Evolutionary conservation across 2,329 filamentous ascomycete genomes (phyloP), one percentile per base, ranked within the genome.

Genomic region (Penicillium sp.): DNA sequence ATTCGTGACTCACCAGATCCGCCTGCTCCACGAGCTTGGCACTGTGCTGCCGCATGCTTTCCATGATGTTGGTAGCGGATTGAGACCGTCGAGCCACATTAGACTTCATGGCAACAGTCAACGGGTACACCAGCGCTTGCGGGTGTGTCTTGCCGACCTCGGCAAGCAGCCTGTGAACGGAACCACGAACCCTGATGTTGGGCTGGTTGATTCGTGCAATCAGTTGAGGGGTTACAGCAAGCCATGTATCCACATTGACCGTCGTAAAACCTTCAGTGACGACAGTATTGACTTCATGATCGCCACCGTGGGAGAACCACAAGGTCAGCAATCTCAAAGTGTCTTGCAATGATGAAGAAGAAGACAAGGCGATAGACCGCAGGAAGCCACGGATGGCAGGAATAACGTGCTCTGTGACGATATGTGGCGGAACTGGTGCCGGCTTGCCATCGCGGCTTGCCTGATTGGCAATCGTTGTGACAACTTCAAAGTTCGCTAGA

Each of bases 61-160:
- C 91, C 91, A 99, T 96, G 61, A 99, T 95, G 57, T 90, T 84
- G 28, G 83, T 86, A 3, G 95, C 95, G 33, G 91, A 95, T 62
- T 89, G 84, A 27, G 90, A 93, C 49, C 93, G 84, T 51, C 88
- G 82, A 29, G 86, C 84, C 54, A 89, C 87, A 58, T 95, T 88
- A 1, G 93, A 96, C 70, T 98, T 99, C 84, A 96, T 96, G 12
- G 93, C 92, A 15, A 98, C 95, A 0, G 93, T 98, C 64, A 98
- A 80, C 6, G 93, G 92, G 66, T 97, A 99, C 13, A 99, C 93
- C 37, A 99, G 75, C 25, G 95, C 93, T 68, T 98, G 95, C 7
- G 95, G 93, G 68, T 98, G 93, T 32, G 88, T 87, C 56, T 93
- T 86, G 48, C 95, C 95, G 35, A 99, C 88, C 68, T 98, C 92